Base-by-base conservation (phyloP, 2,329 filamentous ascomycete species). In the Cercospora nicotianae region DNA sequence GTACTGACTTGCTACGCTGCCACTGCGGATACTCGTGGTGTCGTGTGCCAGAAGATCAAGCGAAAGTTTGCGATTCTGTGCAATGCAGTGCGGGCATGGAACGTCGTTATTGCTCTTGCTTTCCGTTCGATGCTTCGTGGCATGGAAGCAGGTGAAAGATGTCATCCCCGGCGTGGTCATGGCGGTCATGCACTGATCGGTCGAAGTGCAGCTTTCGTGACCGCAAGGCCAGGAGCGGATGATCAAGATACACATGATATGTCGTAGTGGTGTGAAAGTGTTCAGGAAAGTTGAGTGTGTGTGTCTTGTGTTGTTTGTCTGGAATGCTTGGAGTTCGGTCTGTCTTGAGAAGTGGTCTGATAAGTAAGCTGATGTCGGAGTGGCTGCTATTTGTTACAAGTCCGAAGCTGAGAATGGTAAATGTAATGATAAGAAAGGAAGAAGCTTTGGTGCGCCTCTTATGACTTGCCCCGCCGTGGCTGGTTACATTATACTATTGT, bases 231-330 rank as follows among this genome's bases (percentile, higher is more conserved):
- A 70, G 33, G 66, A 60, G 42, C 68, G 48, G 7, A 70, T 62
- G 23, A 63, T 66, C 48, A 72, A 62, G 62, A 72, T 70, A 36
- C 70, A 72, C 70, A 72, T 72, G 30, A n/a, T 64, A 39, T 60
- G 58, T 30, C 33, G 31, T 48, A 33, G 8, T 23, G 26, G 12
- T 64, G 3, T 16, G 13, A 20, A 33, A 36, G 8, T 36, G 8
- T 48, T 39, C 45, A 18, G n/a, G n/a, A 33, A 20, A 51, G 60
- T 10, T 51, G 36, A 12, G 12, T 23, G 13, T 58, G 26, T 58
- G 30, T 28, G 26, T 33, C 30, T 30, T 30, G 53, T 57, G 53
- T 23, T 63, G 60, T 23, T 51, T 36, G 45, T 63, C 39, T 45
- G 30, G 62, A 31, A 39, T 58, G 28, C 12, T 53, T 23, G 42